These are phyloP conservation scores for Claviceps africana DNA, from an alignment of 2,329 filamentous ascomycete genomes.

Conservation along the genomic window DNA sequence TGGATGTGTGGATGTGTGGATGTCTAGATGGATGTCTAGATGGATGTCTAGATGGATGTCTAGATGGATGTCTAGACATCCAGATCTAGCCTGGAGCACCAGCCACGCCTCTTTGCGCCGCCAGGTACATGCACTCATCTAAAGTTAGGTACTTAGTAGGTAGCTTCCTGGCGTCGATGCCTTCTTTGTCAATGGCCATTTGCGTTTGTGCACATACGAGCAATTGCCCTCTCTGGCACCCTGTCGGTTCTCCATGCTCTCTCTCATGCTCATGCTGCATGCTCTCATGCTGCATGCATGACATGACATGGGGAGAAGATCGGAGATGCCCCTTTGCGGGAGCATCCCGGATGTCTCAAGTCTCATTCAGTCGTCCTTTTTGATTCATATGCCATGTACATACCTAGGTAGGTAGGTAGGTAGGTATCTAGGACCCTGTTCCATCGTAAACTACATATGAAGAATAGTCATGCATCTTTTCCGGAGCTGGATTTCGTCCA, in stretches of 20 bases:
- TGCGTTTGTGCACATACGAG: constrained; percentile 8
- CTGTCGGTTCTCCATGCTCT: constrained; percentile 23
- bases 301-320: constrained; percentile 12
- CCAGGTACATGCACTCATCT: no score
- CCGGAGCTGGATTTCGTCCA: not conserved
- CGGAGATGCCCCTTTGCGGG: constrained; percentile 7
- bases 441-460: not conserved
- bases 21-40: no score
- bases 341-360: constrained; percentile 5
- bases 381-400: not conserved
- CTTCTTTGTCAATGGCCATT: constrained; percentile 9
- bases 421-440: constrained; percentile 3
- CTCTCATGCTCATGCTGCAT: constrained; percentile 13
- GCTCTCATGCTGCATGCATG: constrained; percentile 17
- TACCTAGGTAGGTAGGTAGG: no score
- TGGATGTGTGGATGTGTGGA: not conserved
- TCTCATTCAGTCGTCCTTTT: not conserved
- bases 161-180: constrained; percentile 1
- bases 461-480: not conserved
- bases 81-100: not conserved
- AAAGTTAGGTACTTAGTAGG: no score
- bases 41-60: no score
- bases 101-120: constrained; percentile 1
- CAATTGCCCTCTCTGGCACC: constrained; percentile 16
- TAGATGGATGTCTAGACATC: no score